phyloP scores from a whole-genome alignment of 139 green algal genomes.

The Chlamydomonas urium region DNA sequence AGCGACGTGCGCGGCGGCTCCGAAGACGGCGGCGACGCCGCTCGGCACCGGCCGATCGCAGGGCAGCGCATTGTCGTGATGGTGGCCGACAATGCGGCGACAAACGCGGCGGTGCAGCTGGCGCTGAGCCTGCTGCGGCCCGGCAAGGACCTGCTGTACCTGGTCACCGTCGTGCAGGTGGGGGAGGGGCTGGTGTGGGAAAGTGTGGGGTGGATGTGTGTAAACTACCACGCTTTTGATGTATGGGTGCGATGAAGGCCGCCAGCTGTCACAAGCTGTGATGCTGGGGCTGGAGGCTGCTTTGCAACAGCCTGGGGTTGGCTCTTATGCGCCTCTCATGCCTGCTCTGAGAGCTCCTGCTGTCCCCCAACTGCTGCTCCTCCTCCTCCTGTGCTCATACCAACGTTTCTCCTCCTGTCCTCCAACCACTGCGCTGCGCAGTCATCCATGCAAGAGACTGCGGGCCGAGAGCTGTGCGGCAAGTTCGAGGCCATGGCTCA shows the following conservation, averaged over 20 bases:
- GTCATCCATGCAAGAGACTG: neutral
- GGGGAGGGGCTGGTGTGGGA: conserved; percentile 18
- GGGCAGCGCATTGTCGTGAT: conserved; percentile 33
- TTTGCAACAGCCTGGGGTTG: no score
- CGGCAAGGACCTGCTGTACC: conserved; percentile 22
- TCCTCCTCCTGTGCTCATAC: no score
- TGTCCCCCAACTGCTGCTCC: no score
- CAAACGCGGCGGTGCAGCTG: conserved; percentile 22
- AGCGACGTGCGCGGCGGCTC: no score
- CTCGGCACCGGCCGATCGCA: neutral
- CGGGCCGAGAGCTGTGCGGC: neutral
- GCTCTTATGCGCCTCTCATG: no score
- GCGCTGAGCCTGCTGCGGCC: conserved; percentile 19
- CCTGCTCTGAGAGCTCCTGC: no score
- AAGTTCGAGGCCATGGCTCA: conserved; percentile 1
- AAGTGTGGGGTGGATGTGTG: neutral
- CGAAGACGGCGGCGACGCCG: neutral
- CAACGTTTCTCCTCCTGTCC: no score
- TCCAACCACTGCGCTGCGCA: neutral
- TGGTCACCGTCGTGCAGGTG: conserved; percentile 22
- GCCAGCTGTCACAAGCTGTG: no score
- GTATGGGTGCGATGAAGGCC: no score
- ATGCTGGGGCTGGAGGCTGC: no score
- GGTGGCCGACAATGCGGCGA: conserved; percentile 35
- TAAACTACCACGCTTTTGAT: no score